Evolutionary conservation across 345 rosid species (phyloP).

Genomic region (Euphorbia peplus): DNA sequence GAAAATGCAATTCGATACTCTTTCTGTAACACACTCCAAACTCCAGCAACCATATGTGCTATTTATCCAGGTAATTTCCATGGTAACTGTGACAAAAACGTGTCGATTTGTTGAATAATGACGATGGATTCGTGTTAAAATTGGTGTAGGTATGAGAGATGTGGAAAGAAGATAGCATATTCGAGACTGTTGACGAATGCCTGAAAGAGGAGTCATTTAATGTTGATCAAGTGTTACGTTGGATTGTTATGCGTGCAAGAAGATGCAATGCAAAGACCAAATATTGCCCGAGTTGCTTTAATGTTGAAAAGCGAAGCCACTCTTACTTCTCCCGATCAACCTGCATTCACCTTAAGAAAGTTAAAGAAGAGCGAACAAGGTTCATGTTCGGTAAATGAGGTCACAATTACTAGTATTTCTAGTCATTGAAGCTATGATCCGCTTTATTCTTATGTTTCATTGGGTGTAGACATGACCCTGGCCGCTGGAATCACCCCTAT

Average conservation of each 20-base stretch:
- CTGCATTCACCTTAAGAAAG: constrained; percentile 2
- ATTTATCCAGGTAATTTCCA: too few species aligned
- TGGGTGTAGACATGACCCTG: too few species aligned
- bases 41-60: too few species aligned
- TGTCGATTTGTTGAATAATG: too few species aligned
- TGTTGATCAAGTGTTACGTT: not conserved
- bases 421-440: too few species aligned
- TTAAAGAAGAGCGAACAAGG: not conserved
- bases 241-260: constrained; percentile 14
- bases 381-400: not conserved
- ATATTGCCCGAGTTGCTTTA: constrained; percentile 5
- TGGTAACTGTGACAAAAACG: too few species aligned
- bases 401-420: not conserved
- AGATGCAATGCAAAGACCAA: not conserved
- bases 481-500: too few species aligned
- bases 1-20: too few species aligned
- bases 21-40: too few species aligned
- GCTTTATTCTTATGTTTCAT: too few species aligned
- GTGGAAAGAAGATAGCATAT: not conserved
- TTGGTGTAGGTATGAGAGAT: constrained; percentile 2
- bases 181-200: constrained; percentile 13
- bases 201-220: not conserved
- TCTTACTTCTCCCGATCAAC: not conserved
- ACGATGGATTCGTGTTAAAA: too few species aligned
- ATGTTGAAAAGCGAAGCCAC: constrained; percentile 3